Conservation (phyloP, 306 rosid genomes). For the Macrotyloma uniflorum region DNA sequence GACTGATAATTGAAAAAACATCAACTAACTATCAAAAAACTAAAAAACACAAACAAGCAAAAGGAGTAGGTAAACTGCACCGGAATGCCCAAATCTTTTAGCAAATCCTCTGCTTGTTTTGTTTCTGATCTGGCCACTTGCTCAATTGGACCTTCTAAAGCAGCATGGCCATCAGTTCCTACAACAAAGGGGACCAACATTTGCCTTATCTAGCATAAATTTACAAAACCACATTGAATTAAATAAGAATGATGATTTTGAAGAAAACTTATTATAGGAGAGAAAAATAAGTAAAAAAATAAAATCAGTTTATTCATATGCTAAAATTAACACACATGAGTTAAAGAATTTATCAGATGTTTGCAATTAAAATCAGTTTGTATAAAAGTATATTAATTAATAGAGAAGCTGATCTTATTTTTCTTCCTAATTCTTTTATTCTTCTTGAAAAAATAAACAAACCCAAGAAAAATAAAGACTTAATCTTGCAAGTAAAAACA, state of each 20-base stretch:
- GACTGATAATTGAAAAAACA: slow-evolving; percentile 23
- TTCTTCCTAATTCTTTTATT: too few species aligned
- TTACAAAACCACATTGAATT: slow-evolving; percentile 12
- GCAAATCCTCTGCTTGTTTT: slow-evolving; percentile 78
- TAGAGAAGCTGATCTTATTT: too few species aligned
- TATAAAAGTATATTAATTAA: too few species aligned
- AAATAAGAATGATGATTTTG: background rate
- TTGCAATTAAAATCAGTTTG: too few species aligned
- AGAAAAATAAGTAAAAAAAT: too few species aligned
- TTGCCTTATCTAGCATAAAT: background rate
- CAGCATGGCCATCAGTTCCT: slow-evolving; percentile 69
- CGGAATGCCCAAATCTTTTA: slow-evolving; percentile 81
- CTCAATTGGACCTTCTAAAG: slow-evolving; percentile 87
- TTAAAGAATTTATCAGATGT: too few species aligned
- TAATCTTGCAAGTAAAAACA: too few species aligned
- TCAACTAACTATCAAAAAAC: slow-evolving; percentile 1
- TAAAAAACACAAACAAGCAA: slow-evolving; percentile 5
- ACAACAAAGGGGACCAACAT: slow-evolving; percentile 42
- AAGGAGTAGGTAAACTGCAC: slow-evolving; percentile 46
- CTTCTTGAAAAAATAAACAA: too few species aligned
- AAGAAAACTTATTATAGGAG: too few species aligned
- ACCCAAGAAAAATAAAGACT: too few species aligned
- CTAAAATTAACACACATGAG: too few species aligned
- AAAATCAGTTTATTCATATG: too few species aligned
- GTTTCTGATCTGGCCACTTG: slow-evolving; percentile 87